Percentiles rank a stretch among this genome's conserved stretches.
These are phyloP conservation scores for Candida sanyaensis DNA, from an alignment of 1,139 yeast genomes.

Conservation along the genomic window DNA sequence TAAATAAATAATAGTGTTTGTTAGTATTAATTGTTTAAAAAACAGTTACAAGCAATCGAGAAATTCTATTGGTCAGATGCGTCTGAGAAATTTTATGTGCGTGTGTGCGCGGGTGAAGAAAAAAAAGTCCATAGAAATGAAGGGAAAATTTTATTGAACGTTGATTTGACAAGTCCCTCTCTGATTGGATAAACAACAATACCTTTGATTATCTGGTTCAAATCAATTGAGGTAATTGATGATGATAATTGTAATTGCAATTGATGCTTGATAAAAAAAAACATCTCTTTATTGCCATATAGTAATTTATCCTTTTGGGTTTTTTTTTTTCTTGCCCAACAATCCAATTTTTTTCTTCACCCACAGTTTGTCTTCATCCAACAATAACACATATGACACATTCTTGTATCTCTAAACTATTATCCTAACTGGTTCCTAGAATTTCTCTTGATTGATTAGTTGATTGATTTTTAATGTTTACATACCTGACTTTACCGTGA, in stretches of 20 bases:
- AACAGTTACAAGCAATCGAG: not conserved
- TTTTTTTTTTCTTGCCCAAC: no score
- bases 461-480: constrained; percentile 20
- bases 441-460: not conserved
- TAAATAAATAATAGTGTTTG: constrained; percentile 25
- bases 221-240: not conserved
- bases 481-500: constrained; percentile 90
- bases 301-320: no score
- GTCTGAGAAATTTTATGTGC: not conserved
- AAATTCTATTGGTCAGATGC: constrained; percentile 8
- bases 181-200: constrained; percentile 1
- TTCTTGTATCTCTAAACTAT: no score
- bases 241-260: no score
- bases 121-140: not conserved
- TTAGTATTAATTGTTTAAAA: constrained; percentile 1
- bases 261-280: no score
- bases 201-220: no score
- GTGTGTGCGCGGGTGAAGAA: constrained; percentile 13
- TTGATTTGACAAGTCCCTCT: not conserved
- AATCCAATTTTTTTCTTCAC: no score
- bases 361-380: no score
- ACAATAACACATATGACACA: no score
- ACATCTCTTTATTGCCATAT: no score
- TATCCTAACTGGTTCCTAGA: not conserved
- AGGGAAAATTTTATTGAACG: not conserved